These are phyloP conservation scores for Calendula officinalis DNA, from an alignment of 129 eudicot genomes.

Conservation along the genomic window DNA sequence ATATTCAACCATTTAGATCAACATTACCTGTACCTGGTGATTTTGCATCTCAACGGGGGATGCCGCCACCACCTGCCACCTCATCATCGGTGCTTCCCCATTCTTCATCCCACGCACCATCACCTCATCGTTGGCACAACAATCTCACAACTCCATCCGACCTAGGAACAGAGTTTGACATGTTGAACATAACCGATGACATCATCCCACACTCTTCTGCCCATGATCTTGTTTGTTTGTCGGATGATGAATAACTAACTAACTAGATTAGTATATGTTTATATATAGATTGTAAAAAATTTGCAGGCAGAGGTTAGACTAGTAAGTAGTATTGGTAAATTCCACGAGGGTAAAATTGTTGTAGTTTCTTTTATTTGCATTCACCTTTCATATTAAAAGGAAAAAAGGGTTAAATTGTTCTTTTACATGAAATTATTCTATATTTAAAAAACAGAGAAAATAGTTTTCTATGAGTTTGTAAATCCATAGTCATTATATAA, in stretches of 20 bases:
- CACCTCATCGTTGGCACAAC: conserved; percentile 16
- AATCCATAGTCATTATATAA: no score
- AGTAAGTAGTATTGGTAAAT: not conserved
- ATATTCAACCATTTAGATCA: conserved; percentile 35
- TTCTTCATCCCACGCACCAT: not conserved
- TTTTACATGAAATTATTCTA: no score
- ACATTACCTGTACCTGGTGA: conserved; percentile 28
- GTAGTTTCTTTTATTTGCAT: no score
- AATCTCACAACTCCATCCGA: conserved; percentile 28
- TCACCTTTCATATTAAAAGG: no score
- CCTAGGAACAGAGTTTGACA: not conserved
- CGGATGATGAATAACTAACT: conserved; percentile 54
- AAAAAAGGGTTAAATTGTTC: no score
- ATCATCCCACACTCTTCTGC: conserved; percentile 7
- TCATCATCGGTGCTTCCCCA: not conserved
- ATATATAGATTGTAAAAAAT: conserved; percentile 12
- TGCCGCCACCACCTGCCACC: conserved; percentile 21
- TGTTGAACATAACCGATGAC: not conserved
- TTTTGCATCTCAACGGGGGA: conserved; percentile 17
- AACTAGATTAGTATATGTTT: not conserved
- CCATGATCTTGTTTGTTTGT: conserved; percentile 53
- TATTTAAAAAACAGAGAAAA: no score
- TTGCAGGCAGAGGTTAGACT: not conserved
- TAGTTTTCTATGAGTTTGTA: no score
- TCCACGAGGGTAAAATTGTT: no score